phyloP scores from a whole-genome alignment of 2,329 filamentous ascomycete genomes.

The Aspergillus sp. region DNA sequence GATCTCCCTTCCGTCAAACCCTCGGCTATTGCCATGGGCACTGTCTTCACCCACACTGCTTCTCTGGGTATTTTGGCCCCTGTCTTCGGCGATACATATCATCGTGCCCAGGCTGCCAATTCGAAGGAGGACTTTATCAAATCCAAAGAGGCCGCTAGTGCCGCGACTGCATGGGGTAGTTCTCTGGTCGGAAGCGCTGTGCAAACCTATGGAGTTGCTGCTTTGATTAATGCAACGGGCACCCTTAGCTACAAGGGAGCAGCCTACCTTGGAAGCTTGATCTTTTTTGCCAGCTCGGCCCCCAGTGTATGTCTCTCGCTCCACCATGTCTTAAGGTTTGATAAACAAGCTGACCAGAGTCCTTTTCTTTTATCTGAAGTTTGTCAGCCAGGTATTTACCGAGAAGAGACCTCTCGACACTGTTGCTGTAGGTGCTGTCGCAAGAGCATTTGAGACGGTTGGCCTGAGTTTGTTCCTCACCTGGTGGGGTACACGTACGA shows the following conservation, averaged over 20 bases:
- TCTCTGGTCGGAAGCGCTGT: constrained; percentile 85
- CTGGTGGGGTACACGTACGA: constrained; percentile 96
- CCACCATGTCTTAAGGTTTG: neutral
- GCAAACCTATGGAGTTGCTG: constrained; percentile 86
- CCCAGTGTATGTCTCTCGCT: constrained; percentile 66
- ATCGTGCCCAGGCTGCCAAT: constrained; percentile 86
- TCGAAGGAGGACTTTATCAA: constrained; percentile 95
- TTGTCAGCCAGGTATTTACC: constrained; percentile 80
- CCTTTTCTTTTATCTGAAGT: constrained; percentile 51
- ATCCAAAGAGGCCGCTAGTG: constrained; percentile 86
- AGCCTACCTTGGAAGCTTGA: constrained; percentile 83
- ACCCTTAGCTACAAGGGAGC: constrained; percentile 97
- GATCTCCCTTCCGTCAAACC: constrained; percentile 88
- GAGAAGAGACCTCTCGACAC: constrained; percentile 93
- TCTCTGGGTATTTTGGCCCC: constrained; percentile 85
- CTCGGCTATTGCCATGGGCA: constrained; percentile 94
- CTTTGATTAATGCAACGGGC: constrained; percentile 89
- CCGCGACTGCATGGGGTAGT: constrained; percentile 85
- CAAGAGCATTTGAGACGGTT: constrained; percentile 88
- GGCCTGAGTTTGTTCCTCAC: constrained; percentile 89
- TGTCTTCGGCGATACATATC: constrained; percentile 91
- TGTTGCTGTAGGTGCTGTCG: constrained; percentile 78
- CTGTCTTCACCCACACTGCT: constrained; percentile 89
- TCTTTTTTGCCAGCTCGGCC: constrained; percentile 89
- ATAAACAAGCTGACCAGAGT: neutral